These are phyloP conservation scores for Kingdonia uniflora DNA, from an alignment of 164 flowering plant species.

Conservation along the genomic window DNA sequence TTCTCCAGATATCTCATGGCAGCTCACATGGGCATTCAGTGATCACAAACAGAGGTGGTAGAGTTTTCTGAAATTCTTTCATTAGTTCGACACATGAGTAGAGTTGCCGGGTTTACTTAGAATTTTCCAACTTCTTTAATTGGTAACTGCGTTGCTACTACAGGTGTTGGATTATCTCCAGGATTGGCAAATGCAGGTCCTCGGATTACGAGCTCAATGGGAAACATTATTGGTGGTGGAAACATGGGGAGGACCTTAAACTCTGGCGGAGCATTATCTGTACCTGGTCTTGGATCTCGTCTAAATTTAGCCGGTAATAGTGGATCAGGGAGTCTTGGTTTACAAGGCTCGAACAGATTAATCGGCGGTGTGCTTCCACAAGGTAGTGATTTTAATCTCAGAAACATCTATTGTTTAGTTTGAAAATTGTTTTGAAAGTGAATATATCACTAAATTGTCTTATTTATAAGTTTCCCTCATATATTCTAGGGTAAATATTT, in stretches of 20 bases:
- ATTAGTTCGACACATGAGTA: too few species aligned
- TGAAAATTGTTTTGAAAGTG: too few species aligned
- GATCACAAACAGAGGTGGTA: constrained; percentile 72
- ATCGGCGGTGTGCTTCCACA: constrained; percentile 68
- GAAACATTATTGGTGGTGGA: constrained; percentile 73
- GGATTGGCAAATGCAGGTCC: constrained; percentile 73
- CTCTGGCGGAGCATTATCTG: constrained; percentile 64
- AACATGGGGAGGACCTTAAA: constrained; percentile 56
- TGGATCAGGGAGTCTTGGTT: constrained; percentile 53
- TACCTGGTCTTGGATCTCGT: constrained; percentile 74
- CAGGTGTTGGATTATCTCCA: constrained; percentile 61
- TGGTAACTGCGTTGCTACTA: constrained; percentile 48
- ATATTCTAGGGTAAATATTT: too few species aligned
- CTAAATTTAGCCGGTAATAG: constrained; percentile 52
- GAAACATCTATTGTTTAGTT: too few species aligned
- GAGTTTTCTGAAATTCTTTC: constrained; percentile 51
- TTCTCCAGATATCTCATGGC: constrained; percentile 52
- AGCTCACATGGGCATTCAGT: constrained; percentile 49
- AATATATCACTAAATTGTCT: too few species aligned
- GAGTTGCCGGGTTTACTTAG: too few species aligned
- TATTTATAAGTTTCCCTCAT: too few species aligned
- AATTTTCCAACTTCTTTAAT: background rate
- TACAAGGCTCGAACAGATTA: constrained; percentile 59
- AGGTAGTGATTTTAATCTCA: constrained; percentile 28
- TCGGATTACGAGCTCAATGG: constrained; percentile 62